Evolutionary conservation across 371 early-diverging fungal genomes (phyloP).

Genomic region (Circinella minor): DNA sequence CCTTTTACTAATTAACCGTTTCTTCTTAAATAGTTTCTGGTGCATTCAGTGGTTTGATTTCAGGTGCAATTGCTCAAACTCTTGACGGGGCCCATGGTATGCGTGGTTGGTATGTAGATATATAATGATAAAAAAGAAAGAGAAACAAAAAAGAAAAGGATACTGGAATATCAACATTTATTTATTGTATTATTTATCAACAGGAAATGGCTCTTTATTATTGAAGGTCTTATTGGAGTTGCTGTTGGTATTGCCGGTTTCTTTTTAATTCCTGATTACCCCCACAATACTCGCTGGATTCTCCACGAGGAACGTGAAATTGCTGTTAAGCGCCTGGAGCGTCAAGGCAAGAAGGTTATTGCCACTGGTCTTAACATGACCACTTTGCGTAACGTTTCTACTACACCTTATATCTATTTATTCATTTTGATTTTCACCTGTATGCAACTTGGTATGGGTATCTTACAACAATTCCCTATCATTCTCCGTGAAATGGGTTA

Average conservation of each 20-base stretch:
- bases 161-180: too few species aligned
- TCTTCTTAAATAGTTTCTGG: slow-evolving; percentile 17
- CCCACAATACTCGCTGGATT: slow-evolving; percentile 57
- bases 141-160: too few species aligned
- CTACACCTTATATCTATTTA: slow-evolving; percentile 45
- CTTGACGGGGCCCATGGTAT: slow-evolving; percentile 51
- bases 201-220: slow-evolving; percentile 62
- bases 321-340: slow-evolving; percentile 51
- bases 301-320: slow-evolving; percentile 51
- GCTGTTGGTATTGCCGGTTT: slow-evolving; percentile 42
- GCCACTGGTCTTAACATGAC: slow-evolving; percentile 24
- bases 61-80: slow-evolving; percentile 41
- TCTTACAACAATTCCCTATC: slow-evolving; percentile 45
- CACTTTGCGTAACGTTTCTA: slow-evolving; percentile 38
- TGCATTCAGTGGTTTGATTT: slow-evolving; percentile 34
- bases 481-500: slow-evolving; percentile 41
- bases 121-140: too few species aligned
- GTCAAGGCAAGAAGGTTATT: slow-evolving; percentile 34
- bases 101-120: slow-evolving; percentile 39
- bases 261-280: slow-evolving; percentile 65
- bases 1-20: neutral
- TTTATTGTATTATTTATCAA: too few species aligned
- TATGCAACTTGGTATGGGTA: slow-evolving; percentile 55
- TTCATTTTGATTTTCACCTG: slow-evolving; percentile 42
- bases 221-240: slow-evolving; percentile 59